These are phyloP conservation scores for Cryptococcus sp. DNA, from an alignment of 1,284 basidiomycete genomes.

Conservation along the genomic window DNA sequence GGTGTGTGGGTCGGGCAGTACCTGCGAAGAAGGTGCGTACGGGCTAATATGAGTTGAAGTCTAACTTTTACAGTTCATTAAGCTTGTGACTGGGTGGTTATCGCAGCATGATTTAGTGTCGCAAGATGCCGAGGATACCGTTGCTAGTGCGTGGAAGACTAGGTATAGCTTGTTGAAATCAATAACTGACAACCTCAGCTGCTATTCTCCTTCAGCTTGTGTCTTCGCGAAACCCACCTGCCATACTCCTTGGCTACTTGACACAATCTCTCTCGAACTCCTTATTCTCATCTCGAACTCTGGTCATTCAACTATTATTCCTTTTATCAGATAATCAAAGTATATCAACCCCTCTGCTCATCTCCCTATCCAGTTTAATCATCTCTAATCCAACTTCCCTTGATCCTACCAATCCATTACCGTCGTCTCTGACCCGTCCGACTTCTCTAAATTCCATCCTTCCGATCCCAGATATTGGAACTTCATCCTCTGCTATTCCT, in stretches of 20 bases:
- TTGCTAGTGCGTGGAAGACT: conserved; percentile 8
- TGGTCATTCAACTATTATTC: conserved; percentile 24
- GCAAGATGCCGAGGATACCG: conserved; percentile 5
- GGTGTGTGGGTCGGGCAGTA: conserved; percentile 16
- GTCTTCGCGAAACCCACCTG: conserved; percentile 16
- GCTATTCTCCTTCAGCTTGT: conserved; percentile 24
- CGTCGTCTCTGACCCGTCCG: conserved; percentile 9
- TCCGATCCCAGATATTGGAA: conserved; percentile 23
- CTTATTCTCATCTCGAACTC: conserved; percentile 18
- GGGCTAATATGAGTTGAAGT: not conserved
- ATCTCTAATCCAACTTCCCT: conserved; percentile 18
- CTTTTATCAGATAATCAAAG: conserved; percentile 8
- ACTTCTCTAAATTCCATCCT: not conserved
- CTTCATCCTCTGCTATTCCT: conserved; percentile 15
- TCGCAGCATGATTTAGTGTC: not conserved
- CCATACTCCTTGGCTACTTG: conserved; percentile 30
- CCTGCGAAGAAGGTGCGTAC: conserved; percentile 5
- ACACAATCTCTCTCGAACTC: conserved; percentile 14
- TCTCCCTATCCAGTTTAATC: conserved; percentile 19
- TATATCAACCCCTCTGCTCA: conserved; percentile 10
- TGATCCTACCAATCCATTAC: conserved; percentile 8
- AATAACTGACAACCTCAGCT: conserved; percentile 9
- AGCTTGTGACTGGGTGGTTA: conserved; percentile 10
- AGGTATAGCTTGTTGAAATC: not conserved
- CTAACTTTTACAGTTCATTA: conserved; percentile 11